phyloP scores from a whole-genome alignment of 1,139 yeast species.

The Pichia sp. region DNA sequence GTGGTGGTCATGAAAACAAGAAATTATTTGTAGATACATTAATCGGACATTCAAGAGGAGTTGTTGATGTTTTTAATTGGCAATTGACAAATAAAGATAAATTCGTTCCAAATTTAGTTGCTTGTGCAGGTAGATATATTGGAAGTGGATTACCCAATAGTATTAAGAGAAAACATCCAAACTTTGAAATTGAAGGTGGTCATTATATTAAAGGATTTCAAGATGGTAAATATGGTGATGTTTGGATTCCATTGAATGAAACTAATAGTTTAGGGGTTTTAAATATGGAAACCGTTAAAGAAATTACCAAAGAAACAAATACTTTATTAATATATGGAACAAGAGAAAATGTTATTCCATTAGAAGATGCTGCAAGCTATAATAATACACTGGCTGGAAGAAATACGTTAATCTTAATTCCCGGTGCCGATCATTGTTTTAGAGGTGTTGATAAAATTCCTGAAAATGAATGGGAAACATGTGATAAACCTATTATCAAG shows the following conservation, averaged over 20 bases:
- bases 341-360: constrained; percentile 58
- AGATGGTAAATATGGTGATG: constrained; percentile 38
- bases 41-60: constrained; percentile 76
- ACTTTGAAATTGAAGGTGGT: constrained; percentile 35
- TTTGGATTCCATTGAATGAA: constrained; percentile 47
- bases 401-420: constrained; percentile 53
- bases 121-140: constrained; percentile 63
- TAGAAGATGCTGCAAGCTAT: constrained; percentile 52
- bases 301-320: constrained; percentile 42
- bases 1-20: constrained; percentile 35
- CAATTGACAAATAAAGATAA: constrained; percentile 29
- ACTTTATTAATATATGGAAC: constrained; percentile 70
- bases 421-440: constrained; percentile 76
- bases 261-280: constrained; percentile 46
- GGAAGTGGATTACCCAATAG: constrained; percentile 32
- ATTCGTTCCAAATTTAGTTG: constrained; percentile 49
- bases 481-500: constrained; percentile 38
- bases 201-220: constrained; percentile 38
- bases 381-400: constrained; percentile 46
- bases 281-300: constrained; percentile 39
- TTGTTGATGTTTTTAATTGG: constrained; percentile 74
- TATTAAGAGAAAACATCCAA: constrained; percentile 27
- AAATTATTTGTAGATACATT: constrained; percentile 47
- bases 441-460: constrained; percentile 41
- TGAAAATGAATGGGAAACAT: constrained; percentile 31